Percentiles rank a stretch among this genome's conserved stretches.
Conservation (phyloP, 2,329 filamentous ascomycete species). For the Eutypa lata region DNA sequence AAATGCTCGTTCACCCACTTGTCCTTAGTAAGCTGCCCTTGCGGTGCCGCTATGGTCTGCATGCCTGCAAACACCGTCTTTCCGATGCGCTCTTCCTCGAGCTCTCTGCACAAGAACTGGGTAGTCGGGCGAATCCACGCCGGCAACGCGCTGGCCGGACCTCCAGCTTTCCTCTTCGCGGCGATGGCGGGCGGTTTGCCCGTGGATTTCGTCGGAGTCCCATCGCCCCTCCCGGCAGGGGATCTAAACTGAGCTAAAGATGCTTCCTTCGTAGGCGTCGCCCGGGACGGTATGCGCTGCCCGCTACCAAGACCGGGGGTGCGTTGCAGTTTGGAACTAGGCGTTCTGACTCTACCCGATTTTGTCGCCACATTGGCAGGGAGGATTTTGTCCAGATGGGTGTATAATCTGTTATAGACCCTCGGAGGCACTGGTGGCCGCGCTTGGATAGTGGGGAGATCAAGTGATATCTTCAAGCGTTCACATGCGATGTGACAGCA, state of each 20-base stretch:
- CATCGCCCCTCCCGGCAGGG: conserved; percentile 34
- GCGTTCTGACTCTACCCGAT: conserved; percentile 28
- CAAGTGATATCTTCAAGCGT: conserved; percentile 70
- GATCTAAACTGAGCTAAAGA: conserved; percentile 41
- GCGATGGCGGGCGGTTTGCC: conserved; percentile 23
- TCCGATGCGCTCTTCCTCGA: conserved; percentile 59
- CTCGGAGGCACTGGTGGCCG: conserved; percentile 75
- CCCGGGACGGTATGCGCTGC: conserved; percentile 36
- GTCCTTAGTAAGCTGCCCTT: conserved; percentile 43
- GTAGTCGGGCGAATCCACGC: conserved; percentile 69
- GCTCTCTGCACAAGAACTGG: conserved; percentile 60
- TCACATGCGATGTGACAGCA: conserved; percentile 90
- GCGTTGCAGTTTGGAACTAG: conserved; percentile 33
- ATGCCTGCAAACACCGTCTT: conserved; percentile 75
- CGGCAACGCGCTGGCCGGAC: conserved; percentile 38
- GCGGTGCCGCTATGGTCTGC: conserved; percentile 49
- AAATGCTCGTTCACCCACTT: conserved; percentile 47
- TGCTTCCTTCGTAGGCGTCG: conserved; percentile 45
- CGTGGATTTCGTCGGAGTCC: conserved; percentile 43
- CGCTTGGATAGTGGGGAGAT: conserved; percentile 73
- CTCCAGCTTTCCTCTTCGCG: conserved; percentile 29
- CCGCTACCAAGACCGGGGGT: conserved; percentile 29
- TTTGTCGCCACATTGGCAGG: conserved; percentile 32
- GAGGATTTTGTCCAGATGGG: conserved; percentile 73
- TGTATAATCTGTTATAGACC: conserved; percentile 80